These are phyloP conservation scores for Acacia concinna DNA, from an alignment of 331 rosid genomes.

Conservation along the genomic window DNA sequence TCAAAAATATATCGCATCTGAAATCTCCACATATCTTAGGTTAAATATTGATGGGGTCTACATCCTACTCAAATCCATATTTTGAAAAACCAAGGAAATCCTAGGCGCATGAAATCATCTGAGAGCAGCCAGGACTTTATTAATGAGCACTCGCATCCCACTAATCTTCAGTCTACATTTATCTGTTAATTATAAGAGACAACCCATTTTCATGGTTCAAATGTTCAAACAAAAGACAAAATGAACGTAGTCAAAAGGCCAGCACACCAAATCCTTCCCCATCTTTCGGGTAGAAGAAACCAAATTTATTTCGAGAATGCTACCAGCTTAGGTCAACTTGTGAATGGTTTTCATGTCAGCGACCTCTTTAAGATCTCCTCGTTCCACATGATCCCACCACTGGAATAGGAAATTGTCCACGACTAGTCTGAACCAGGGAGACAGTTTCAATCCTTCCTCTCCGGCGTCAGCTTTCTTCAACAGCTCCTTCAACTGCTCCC, in stretches of 20 bases:
- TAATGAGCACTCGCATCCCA: background rate
- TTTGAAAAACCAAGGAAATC: background rate
- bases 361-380: constrained; percentile 60
- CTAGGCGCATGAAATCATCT: background rate
- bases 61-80: background rate
- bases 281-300: background rate
- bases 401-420: constrained; percentile 94
- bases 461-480: constrained; percentile 90
- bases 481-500: constrained; percentile 79
- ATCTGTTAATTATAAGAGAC: constrained; percentile 19
- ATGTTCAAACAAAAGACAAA: constrained; percentile 12
- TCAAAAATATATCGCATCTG: too few relatives aligned
- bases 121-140: background rate
- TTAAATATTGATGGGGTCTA: background rate
- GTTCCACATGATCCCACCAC: constrained; percentile 98
- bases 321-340: constrained; percentile 53
- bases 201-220: background rate
- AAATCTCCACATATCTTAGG: too few relatives aligned
- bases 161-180: background rate
- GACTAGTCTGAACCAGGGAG: constrained; percentile 97
- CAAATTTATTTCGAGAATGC: background rate
- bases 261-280: background rate
- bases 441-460: constrained; percentile 89
- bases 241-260: background rate
- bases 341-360: constrained; percentile 92